phyloP scores from a whole-genome alignment of 2,329 filamentous ascomycete genomes.

The Neonectria coccinea region DNA sequence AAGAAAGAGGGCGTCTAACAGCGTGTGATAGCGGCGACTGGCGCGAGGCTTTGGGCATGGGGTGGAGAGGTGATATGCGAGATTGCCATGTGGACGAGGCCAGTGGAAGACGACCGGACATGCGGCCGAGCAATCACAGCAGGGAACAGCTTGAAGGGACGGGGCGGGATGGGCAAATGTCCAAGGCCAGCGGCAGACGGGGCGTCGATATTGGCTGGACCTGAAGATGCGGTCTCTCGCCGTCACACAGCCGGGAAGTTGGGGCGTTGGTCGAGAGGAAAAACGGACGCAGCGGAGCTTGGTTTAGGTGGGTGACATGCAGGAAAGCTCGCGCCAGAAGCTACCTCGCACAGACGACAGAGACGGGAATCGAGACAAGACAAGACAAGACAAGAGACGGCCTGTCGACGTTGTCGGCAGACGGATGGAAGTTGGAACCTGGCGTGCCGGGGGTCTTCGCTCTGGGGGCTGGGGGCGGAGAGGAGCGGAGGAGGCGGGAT shows the following conservation, averaged over 20 bases:
- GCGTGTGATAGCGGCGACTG: slow-evolving; percentile 36
- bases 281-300: slow-evolving; percentile 37
- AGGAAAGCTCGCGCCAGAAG: slow-evolving; percentile 29
- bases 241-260: slow-evolving; percentile 45
- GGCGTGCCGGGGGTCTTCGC: slow-evolving; percentile 7
- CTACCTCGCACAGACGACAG: slow-evolving; percentile 8
- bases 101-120: slow-evolving; percentile 17
- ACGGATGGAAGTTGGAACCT: neutral
- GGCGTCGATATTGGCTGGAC: slow-evolving; percentile 66
- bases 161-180: slow-evolving; percentile 28
- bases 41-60: slow-evolving; percentile 21
- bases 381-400: neutral
- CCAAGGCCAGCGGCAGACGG: slow-evolving; percentile 59
- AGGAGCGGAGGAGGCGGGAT: slow-evolving; percentile 20
- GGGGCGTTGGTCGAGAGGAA: slow-evolving; percentile 32
- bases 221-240: slow-evolving; percentile 39
- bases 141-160: slow-evolving; percentile 35
- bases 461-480: slow-evolving; percentile 5
- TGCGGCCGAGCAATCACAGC: slow-evolving; percentile 40
- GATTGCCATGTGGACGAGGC: slow-evolving; percentile 48
- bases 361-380: too few relatives aligned
- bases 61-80: slow-evolving; percentile 41
- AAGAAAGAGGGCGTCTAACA: slow-evolving; percentile 26
- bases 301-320: slow-evolving; percentile 45
- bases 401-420: slow-evolving; percentile 1